Evolutionary conservation across 306 rosid genomes (phyloP).

Genomic region (Lathyrus tuberosus): DNA sequence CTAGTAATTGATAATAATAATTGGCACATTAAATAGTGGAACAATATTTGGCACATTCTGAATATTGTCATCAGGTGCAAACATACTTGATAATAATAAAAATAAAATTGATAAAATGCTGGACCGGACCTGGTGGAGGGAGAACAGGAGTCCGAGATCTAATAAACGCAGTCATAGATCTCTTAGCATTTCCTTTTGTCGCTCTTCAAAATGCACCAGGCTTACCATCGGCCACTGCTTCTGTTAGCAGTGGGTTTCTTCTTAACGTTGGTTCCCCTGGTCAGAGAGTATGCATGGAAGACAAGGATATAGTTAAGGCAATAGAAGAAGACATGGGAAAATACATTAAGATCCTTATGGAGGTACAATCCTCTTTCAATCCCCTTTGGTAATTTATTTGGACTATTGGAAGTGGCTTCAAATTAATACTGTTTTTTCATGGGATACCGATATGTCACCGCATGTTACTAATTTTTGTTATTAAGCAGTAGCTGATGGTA

Average conservation of each 20-base stretch:
- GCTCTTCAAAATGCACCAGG: slow-evolving; percentile 89
- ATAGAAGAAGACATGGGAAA: too few relatives aligned
- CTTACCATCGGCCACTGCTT: slow-evolving; percentile 77
- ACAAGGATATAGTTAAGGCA: too few relatives aligned
- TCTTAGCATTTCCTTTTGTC: slow-evolving; percentile 93
- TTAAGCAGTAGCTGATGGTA: slow-evolving; percentile 29
- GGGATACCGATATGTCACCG: slow-evolving; percentile 14
- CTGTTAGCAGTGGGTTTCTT: slow-evolving; percentile 85
- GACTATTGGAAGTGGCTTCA: slow-evolving; percentile 10
- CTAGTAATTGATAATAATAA: too few relatives aligned
- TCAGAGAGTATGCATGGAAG: too few relatives aligned
- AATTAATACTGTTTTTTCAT: slow-evolving; percentile 10
- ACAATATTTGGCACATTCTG: too few relatives aligned
- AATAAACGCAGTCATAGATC: slow-evolving; percentile 67
- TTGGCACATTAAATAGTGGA: too few relatives aligned
- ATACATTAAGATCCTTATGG: slow-evolving; percentile 72
- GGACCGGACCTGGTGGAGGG: slow-evolving; percentile 95
- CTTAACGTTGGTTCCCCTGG: slow-evolving; percentile 84
- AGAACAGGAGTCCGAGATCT: slow-evolving; percentile 69
- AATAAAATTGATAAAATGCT: slow-evolving; percentile 71
- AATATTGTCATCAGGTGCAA: too few relatives aligned
- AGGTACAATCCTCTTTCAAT: slow-evolving; percentile 57
- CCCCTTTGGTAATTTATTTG: slow-evolving; percentile 19
- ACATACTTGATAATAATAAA: too few relatives aligned
- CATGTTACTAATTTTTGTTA: slow-evolving; percentile 23